Base-by-base conservation (phyloP, 768 basidiomycete species). In the Arthromyces matolae region DNA sequence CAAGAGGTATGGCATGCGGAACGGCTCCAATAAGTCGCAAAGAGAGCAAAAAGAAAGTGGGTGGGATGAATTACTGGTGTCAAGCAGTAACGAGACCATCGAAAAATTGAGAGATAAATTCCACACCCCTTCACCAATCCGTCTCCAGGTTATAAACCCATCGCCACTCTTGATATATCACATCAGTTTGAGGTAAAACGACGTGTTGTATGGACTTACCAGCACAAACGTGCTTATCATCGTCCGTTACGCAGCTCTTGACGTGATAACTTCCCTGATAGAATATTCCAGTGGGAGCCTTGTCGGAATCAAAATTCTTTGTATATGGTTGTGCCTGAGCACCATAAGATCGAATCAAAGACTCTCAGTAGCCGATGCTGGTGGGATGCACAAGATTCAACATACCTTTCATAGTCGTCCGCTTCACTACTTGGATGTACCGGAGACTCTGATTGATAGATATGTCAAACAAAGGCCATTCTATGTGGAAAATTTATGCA, bases 261-360 rank as follows among this genome's bases (percentile, higher is more conserved):
- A 94, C 94, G 28, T 56, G 64, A 71, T 91, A 96, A 0, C 80
- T 68, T 29, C 93, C 93, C 42, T 94, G 88, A 43, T 90, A 93
- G 18, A 96, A 41, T 71, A 89, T 71, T 12, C 95, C 95, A 34
- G 88, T 86, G 1, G 76, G 81, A 14, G 81, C 78, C 55, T 81
- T 77, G 47, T 87, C 86, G 1, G 82, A 67, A 4, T 84, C 84
- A 65, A 93, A 90, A 58, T 84, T 78, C 68, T 92, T 92, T 55
- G 59, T 68, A 60, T 93, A 87, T 5, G 87, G 62, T 20, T 83
- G 73, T 27, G 77, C 81, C 2, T 71, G 70, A 14, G 92, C 89
- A 2, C 90, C 88, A 64, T 93, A 96, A 3, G 91, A 93, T 14
- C 95, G 95, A 18, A 97, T 78, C 95, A 98, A 97, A 57, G 87